These are phyloP conservation scores for Huiozyma sinensis DNA, from an alignment of 805 yeast species.

Conservation along the genomic window DNA sequence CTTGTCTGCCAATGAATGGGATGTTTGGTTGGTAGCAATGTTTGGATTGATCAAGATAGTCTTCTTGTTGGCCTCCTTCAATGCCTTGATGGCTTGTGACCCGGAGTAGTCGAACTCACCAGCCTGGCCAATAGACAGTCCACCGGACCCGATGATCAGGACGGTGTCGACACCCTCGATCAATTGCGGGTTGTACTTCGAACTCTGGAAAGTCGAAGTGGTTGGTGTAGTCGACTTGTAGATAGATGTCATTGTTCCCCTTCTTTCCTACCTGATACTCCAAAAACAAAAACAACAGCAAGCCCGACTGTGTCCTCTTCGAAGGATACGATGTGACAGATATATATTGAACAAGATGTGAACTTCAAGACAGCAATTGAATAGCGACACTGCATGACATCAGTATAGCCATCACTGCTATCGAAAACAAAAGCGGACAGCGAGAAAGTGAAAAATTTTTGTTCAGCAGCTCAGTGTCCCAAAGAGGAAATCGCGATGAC, in stretches of 20 bases:
- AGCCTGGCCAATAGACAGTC: constrained; percentile 94
- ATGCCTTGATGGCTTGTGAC: constrained; percentile 93
- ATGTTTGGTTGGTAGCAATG: constrained; percentile 94
- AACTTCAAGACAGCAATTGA: too few relatives aligned
- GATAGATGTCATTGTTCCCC: constrained; percentile 15
- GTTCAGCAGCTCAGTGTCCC: too few relatives aligned
- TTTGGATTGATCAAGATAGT: constrained; percentile 89
- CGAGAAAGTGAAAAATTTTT: too few relatives aligned
- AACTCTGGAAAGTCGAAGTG: constrained; percentile 21
- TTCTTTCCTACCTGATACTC: too few relatives aligned
- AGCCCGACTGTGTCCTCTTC: background rate
- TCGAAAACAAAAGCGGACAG: too few relatives aligned
- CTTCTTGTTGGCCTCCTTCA: constrained; percentile 77
- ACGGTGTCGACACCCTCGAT: constrained; percentile 36
- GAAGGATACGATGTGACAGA: too few relatives aligned
- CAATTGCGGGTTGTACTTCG: constrained; percentile 24
- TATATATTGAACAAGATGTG: too few relatives aligned
- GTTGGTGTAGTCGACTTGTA: constrained; percentile 23
- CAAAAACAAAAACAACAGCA: background rate
- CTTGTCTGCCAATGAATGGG: constrained; percentile 91
- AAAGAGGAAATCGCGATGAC: too few relatives aligned
- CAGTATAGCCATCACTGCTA: too few relatives aligned
- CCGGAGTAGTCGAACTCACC: constrained; percentile 98
- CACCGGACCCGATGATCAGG: constrained; percentile 93
- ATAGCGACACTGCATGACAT: too few relatives aligned